Conservation (phyloP, 2,329 filamentous ascomycete species). For the Metarhizium album region DNA sequence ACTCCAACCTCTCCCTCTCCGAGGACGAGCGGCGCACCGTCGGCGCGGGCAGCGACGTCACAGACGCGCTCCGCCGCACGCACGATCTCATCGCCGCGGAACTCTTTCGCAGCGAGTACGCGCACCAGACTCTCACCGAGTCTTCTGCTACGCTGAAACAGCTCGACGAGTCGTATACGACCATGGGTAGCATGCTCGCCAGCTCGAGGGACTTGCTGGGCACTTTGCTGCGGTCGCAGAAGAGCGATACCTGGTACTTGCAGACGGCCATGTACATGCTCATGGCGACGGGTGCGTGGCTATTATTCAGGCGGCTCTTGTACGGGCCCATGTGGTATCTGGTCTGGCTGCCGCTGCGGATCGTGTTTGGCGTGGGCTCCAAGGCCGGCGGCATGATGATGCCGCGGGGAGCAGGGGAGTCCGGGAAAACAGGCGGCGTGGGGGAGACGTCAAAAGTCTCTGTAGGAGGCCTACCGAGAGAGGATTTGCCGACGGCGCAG, state of each 20-base stretch:
- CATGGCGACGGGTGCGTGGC: constrained; percentile 66
- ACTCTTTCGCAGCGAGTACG: constrained; percentile 77
- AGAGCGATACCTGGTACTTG: constrained; percentile 97
- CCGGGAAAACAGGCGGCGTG: constrained; percentile 15
- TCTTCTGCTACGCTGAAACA: constrained; percentile 73
- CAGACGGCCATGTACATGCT: constrained; percentile 82
- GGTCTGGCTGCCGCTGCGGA: constrained; percentile 67
- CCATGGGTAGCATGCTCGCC: constrained; percentile 65
- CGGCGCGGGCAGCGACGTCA: constrained; percentile 73
- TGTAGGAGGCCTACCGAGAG: constrained; percentile 26
- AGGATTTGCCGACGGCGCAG: constrained; percentile 38
- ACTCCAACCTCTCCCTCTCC: constrained; percentile 36
- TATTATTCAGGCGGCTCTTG: constrained; percentile 71
- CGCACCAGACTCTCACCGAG: constrained; percentile 77
- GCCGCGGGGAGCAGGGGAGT: constrained; percentile 15
- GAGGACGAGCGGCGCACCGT: constrained; percentile 64
- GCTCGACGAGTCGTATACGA: constrained; percentile 70
- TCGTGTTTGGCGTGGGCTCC: constrained; percentile 49
- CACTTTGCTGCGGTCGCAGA: constrained; percentile 74
- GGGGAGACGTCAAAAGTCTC: constrained; percentile 18
- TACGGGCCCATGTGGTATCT: constrained; percentile 91
- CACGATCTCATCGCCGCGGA: constrained; percentile 80
- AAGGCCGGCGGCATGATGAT: constrained; percentile 44
- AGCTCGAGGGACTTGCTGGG: constrained; percentile 66
- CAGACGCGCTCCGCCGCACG: constrained; percentile 69